Conservation (phyloP, 2,329 filamentous ascomycete genomes). For the Massarina eburnea region DNA sequence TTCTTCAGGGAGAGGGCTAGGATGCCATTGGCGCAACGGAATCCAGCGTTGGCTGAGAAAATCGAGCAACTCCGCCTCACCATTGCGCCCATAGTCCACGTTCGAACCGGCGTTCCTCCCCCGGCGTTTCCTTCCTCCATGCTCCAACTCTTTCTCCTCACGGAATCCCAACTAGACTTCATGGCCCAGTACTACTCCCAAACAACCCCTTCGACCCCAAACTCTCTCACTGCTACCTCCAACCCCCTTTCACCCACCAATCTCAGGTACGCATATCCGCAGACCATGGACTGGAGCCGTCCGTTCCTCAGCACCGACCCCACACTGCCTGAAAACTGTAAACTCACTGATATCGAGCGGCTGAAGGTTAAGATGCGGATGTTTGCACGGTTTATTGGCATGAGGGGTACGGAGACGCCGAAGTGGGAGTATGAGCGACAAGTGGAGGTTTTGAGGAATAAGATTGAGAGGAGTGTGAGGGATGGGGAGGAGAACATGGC, state of each 20-base stretch:
- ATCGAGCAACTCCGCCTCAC: slow-evolving; percentile 66
- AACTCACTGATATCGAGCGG: slow-evolving; percentile 42
- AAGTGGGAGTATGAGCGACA: slow-evolving; percentile 48
- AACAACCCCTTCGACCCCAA: slow-evolving; percentile 43
- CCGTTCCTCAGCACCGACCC: slow-evolving; percentile 39
- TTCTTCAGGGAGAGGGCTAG: slow-evolving; percentile 1
- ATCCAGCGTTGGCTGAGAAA: slow-evolving; percentile 60
- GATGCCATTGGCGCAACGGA: slow-evolving; percentile 16
- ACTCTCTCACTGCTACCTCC: neutral
- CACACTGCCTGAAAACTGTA: slow-evolving; percentile 17
- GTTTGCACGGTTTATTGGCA: slow-evolving; percentile 73
- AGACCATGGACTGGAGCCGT: slow-evolving; percentile 64
- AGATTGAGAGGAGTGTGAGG: slow-evolving; percentile 25
- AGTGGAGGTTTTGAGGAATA: slow-evolving; percentile 35
- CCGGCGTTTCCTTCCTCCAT: slow-evolving; percentile 66
- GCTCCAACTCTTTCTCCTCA: slow-evolving; percentile 73
- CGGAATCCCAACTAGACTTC: slow-evolving; percentile 67
- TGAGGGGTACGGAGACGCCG: slow-evolving; percentile 63
- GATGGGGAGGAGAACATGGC: slow-evolving; percentile 13
- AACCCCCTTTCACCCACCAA: slow-evolving; percentile 48
- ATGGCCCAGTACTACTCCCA: slow-evolving; percentile 76
- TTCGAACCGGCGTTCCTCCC: slow-evolving; percentile 64
- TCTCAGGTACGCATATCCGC: slow-evolving; percentile 60
- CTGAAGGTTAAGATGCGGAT: slow-evolving; percentile 64
- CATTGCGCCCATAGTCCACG: slow-evolving; percentile 64